These are phyloP conservation scores for Medicago lupulina DNA, from an alignment of 306 rosid genomes.

Conservation along the genomic window DNA sequence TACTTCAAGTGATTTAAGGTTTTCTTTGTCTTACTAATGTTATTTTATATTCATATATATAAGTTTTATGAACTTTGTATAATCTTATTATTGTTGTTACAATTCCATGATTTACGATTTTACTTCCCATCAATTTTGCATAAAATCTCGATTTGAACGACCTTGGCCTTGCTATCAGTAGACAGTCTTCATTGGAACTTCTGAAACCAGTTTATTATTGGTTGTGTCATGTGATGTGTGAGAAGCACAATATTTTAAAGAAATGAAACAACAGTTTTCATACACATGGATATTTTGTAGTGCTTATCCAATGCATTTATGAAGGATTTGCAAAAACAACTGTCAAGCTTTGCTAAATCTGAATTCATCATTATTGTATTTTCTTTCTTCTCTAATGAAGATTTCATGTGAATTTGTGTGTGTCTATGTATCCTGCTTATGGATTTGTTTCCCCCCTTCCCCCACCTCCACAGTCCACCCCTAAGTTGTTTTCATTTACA, in stretches of 20 bases:
- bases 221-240: conserved; percentile 13
- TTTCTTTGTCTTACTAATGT: background rate
- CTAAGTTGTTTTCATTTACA: conserved; percentile 15
- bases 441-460: background rate
- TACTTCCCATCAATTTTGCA: background rate
- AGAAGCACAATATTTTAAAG: conserved; percentile 5
- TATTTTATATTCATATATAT: background rate
- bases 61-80: background rate
- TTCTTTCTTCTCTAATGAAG: conserved; percentile 7
- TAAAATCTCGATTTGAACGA: background rate
- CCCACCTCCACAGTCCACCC: background rate
- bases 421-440: too few relatives aligned
- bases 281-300: background rate
- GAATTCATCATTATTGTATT: background rate
- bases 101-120: background rate
- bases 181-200: conserved; percentile 9
- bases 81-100: background rate
- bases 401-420: background rate
- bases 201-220: conserved; percentile 4
- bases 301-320: conserved; percentile 15
- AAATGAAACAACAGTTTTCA: conserved; percentile 10
- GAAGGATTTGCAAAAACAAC: background rate
- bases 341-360: conserved; percentile 17
- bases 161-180: background rate
- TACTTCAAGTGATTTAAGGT: background rate